These are phyloP conservation scores for Hyaloperonospora brassicae DNA, from an alignment of 352 stramenopile genomes.

Conservation along the genomic window DNA sequence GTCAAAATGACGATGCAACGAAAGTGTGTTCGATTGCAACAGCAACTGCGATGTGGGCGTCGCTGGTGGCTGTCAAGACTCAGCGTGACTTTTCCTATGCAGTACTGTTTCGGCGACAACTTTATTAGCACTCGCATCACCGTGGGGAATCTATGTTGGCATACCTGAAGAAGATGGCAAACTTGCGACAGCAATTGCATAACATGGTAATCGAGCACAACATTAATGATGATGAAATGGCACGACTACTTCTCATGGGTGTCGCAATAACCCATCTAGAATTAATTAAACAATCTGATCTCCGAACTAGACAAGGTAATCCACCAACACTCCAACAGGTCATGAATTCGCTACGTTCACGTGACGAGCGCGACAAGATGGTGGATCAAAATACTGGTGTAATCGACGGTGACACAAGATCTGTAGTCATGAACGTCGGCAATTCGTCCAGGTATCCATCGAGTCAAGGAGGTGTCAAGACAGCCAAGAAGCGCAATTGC, in stretches of 20 bases:
- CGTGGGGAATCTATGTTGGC: neutral
- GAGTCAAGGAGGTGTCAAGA: no score
- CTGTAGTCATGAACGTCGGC: no score
- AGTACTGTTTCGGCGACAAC: neutral
- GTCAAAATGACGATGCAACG: no score
- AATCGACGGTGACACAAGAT: no score
- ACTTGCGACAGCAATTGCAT: neutral
- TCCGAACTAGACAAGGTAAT: neutral
- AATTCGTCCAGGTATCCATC: no score
- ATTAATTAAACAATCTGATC: slow-evolving; percentile 4
- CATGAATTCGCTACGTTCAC: neutral
- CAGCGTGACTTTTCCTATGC: slow-evolving; percentile 3
- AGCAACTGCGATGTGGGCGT: neutral
- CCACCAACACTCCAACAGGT: slow-evolving; percentile 1
- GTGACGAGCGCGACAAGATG: neutral
- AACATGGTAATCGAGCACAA: neutral
- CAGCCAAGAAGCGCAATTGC: no score
- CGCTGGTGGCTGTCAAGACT: neutral
- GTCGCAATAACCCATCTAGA: slow-evolving; percentile 1
- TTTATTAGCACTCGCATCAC: neutral
- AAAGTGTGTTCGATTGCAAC: neutral
- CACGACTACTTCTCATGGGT: neutral
- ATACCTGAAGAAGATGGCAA: neutral
- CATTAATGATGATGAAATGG: slow-evolving; percentile 2
- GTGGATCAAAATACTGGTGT: no score